Evolutionary conservation across 2,329 filamentous ascomycete species (phyloP).

Genomic region (Aspergillus japonicus): DNA sequence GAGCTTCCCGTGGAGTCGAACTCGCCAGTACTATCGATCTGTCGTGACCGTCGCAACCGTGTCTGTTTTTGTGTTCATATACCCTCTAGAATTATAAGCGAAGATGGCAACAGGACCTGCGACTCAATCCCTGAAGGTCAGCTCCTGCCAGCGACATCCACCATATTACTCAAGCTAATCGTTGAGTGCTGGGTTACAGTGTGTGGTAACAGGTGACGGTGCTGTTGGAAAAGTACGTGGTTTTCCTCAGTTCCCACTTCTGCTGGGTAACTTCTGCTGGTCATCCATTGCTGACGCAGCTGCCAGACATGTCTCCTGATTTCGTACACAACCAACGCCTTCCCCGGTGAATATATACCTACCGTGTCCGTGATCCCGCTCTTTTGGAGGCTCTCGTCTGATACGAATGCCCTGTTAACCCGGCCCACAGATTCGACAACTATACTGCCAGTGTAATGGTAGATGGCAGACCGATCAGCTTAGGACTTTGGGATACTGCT

Average conservation of each 20-base stretch:
- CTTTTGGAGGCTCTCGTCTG: slow-evolving; percentile 13
- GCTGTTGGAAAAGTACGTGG: slow-evolving; percentile 89
- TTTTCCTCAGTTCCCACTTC: slow-evolving; percentile 10
- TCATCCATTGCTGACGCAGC: slow-evolving; percentile 2
- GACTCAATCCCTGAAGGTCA: slow-evolving; percentile 90
- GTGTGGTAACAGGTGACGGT: slow-evolving; percentile 98
- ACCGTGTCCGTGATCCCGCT: slow-evolving; percentile 62
- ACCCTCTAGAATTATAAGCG: slow-evolving; percentile 16
- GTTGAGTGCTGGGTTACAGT: slow-evolving; percentile 57
- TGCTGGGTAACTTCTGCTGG: slow-evolving; percentile 4
- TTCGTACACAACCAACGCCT: slow-evolving; percentile 98
- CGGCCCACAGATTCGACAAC: slow-evolving; percentile 78
- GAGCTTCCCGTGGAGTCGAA: slow-evolving; percentile 10
- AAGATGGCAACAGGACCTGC: slow-evolving; percentile 75
- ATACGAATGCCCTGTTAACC: slow-evolving; percentile 20
- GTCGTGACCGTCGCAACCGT: slow-evolving; percentile 9
- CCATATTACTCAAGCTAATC: slow-evolving; percentile 33
- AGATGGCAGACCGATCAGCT: slow-evolving; percentile 93
- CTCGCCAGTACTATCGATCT: slow-evolving; percentile 11
- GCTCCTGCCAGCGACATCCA: slow-evolving; percentile 9
- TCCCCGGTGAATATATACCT: slow-evolving; percentile 99
- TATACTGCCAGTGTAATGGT: slow-evolving; percentile 99
- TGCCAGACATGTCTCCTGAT: slow-evolving; percentile 93
- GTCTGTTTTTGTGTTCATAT: slow-evolving; percentile 15
- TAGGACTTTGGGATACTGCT: slow-evolving; percentile 97